These are phyloP conservation scores for Macrolepiota albuminosa DNA, from an alignment of 768 basidiomycete species.

Conservation along the genomic window DNA sequence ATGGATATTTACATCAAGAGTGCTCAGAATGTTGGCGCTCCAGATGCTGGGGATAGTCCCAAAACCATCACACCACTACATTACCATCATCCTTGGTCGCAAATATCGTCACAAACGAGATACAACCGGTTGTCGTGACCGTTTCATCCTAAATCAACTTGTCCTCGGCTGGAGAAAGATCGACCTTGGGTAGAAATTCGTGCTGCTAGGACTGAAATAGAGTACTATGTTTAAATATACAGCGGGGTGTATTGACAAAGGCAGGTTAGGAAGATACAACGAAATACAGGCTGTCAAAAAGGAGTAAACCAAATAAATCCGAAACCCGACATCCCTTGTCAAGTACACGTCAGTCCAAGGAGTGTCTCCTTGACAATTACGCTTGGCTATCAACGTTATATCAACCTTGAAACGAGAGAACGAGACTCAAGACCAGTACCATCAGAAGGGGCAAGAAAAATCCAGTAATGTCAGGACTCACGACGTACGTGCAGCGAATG, in stretches of 20 bases:
- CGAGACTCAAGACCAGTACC: too few species aligned
- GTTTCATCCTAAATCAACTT: background rate
- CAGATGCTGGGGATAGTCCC: background rate
- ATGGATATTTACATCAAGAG: too few species aligned
- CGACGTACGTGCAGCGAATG: constrained; percentile 23
- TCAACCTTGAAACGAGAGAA: background rate
- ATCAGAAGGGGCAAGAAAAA: background rate
- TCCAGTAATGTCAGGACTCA: background rate
- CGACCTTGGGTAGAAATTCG: too few species aligned
- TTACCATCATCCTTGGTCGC: background rate
- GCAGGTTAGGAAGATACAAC: too few species aligned
- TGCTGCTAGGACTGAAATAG: too few species aligned
- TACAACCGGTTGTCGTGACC: background rate
- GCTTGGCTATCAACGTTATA: background rate
- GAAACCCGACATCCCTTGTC: background rate
- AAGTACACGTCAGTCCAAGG: background rate
- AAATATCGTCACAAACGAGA: background rate
- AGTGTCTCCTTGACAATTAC: background rate
- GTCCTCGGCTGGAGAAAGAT: too few species aligned
- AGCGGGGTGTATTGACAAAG: too few species aligned
- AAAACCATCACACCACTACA: too few species aligned
- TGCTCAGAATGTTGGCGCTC: too few species aligned
- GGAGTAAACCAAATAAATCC: background rate
- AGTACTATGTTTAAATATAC: too few species aligned
- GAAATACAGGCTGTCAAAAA: too few species aligned